Evolutionary conservation across 768 basidiomycete genomes (phyloP).

Genomic region (Mycena vulgaris): DNA sequence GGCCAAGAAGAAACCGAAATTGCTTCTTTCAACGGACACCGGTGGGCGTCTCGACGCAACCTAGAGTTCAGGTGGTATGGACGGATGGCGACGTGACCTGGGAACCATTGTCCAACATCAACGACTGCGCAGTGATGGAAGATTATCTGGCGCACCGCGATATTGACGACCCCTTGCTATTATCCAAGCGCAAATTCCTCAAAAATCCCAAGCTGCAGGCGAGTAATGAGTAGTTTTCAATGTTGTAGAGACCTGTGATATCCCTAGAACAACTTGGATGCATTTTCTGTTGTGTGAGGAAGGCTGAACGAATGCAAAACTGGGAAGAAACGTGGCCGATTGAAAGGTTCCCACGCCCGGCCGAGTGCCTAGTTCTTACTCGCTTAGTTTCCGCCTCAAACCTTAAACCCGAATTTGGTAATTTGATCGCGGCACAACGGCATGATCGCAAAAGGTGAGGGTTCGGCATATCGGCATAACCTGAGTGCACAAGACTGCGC

Average conservation of each 20-base stretch:
- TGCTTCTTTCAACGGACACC: conserved; percentile 1
- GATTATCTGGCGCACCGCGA: neutral
- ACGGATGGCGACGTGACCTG: too few species aligned
- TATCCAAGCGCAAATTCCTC: conserved; percentile 23
- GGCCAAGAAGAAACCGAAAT: neutral
- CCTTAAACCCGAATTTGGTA: too few species aligned
- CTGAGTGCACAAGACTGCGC: too few species aligned
- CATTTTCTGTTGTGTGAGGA: neutral
- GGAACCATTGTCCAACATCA: too few species aligned
- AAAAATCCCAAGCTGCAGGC: conserved; percentile 8
- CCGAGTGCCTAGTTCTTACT: neutral
- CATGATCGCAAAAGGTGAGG: too few species aligned
- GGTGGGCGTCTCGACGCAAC: neutral
- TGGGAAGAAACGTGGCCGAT: neutral
- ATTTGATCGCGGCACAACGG: too few species aligned
- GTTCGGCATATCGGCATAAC: too few species aligned
- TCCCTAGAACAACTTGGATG: neutral
- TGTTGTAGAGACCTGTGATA: neutral
- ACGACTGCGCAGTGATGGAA: too few species aligned
- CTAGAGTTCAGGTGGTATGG: conserved; percentile 11
- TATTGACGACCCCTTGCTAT: conserved; percentile 10
- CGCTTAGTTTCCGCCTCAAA: too few species aligned
- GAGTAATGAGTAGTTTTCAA: conserved; percentile 7
- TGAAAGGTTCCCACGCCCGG: conserved; percentile 13
- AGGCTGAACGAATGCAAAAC: neutral